phyloP scores from a whole-genome alignment of 2,329 filamentous ascomycete species.

The Colletotrichum graminicola region DNA sequence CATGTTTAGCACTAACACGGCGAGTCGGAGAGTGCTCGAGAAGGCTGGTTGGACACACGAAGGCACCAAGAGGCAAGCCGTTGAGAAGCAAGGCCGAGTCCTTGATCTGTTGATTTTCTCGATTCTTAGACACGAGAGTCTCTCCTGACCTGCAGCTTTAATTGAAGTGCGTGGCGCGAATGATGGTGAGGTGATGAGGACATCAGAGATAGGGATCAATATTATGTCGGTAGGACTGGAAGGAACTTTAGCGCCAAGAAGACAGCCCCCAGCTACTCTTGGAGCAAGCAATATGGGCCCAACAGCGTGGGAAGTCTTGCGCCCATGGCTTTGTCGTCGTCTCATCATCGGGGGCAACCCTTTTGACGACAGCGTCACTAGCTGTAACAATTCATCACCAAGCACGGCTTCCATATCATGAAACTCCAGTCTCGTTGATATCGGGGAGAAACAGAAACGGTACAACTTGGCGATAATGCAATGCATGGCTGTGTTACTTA shows the following conservation, averaged over 20 bases:
- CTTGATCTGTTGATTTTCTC: slow-evolving; percentile 55
- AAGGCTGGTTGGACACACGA: slow-evolving; percentile 59
- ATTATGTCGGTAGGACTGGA: background rate
- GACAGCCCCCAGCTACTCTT: background rate
- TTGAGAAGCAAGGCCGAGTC: slow-evolving; percentile 57
- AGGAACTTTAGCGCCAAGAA: background rate
- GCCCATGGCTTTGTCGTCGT: background rate
- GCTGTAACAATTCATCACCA: background rate
- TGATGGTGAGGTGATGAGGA: no score
- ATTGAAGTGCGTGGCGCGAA: background rate
- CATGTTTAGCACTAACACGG: slow-evolving; percentile 55
- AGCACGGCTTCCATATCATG: background rate
- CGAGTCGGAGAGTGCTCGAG: slow-evolving; percentile 57
- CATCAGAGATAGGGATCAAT: background rate
- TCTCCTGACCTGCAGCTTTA: background rate
- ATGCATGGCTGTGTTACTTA: no score
- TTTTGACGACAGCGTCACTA: background rate
- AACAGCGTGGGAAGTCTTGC: background rate
- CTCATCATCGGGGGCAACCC: background rate
- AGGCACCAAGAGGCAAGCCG: slow-evolving; percentile 56
- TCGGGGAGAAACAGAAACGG: no score
- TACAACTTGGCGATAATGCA: background rate
- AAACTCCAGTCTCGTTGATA: background rate
- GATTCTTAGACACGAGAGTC: slow-evolving; percentile 53
- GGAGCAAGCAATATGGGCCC: background rate